A percentile compares a stretch with the other conserved stretches of the same genome.
phyloP scores from a whole-genome alignment of 257 asterid genomes.

The Catharanthus roseus region DNA sequence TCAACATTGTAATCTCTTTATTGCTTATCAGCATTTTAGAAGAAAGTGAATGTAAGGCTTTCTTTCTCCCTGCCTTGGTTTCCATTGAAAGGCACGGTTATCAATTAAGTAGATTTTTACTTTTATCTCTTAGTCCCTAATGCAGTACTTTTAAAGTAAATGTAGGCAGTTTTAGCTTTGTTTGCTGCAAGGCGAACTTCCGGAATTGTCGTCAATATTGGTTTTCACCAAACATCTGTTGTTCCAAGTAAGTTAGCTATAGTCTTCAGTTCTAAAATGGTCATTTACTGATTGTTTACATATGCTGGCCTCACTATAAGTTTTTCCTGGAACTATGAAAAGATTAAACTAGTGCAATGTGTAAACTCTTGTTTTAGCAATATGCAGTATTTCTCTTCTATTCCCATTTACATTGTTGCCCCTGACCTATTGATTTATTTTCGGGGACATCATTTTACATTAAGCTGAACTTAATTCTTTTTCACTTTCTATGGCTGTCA shows the following conservation, averaged over 20 bases:
- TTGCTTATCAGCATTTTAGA: neutral
- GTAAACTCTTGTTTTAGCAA: neutral
- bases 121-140: neutral
- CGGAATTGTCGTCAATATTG: constrained; percentile 90
- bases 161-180: constrained; percentile 87
- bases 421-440: neutral
- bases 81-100: neutral
- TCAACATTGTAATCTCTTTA: neutral
- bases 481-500: neutral
- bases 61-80: neutral
- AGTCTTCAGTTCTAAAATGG: neutral
- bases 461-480: neutral
- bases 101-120: neutral
- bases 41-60: neutral
- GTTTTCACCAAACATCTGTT: constrained; percentile 84
- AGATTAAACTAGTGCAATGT: neutral
- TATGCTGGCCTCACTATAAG: neutral
- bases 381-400: neutral
- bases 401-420: neutral
- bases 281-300: neutral
- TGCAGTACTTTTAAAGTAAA: constrained; percentile 4
- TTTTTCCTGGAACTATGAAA: neutral
- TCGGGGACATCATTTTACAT: neutral
- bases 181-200: constrained; percentile 83
- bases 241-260: constrained; percentile 69